A percentile compares a stretch with the other conserved stretches of the same genome.
Conservation (phyloP, 495 filamentous ascomycete species). For the Zalerion maritima region DNA sequence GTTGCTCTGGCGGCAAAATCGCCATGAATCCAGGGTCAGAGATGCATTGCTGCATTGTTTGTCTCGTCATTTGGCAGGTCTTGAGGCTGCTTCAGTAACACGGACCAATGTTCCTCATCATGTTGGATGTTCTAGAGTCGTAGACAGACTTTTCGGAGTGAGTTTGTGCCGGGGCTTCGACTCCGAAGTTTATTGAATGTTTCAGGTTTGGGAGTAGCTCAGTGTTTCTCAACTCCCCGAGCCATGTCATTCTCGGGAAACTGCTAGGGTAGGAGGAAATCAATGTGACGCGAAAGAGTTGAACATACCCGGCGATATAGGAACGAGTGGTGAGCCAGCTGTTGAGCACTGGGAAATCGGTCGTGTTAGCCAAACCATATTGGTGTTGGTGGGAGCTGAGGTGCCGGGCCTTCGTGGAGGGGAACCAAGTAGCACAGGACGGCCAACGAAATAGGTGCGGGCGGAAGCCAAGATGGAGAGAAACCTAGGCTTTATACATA, state of each 20-base stretch:
- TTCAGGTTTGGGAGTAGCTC: no score
- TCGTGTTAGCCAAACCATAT: neutral
- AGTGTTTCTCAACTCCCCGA: no score
- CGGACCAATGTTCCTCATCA: constrained; percentile 97
- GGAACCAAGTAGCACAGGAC: neutral
- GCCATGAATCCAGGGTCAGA: constrained; percentile 59
- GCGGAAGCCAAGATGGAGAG: constrained; percentile 5
- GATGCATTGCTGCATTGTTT: constrained; percentile 60
- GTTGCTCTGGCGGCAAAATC: constrained; percentile 2
- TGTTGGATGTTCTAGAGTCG: no score
- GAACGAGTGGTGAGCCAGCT: constrained; percentile 78
- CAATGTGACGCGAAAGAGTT: constrained; percentile 7
- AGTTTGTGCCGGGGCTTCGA: no score
- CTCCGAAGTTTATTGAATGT: no score
- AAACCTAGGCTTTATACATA: constrained; percentile 34
- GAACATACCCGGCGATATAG: constrained; percentile 83
- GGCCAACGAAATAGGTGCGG: constrained; percentile 1
- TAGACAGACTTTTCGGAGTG: no score
- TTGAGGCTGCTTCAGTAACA: constrained; percentile 99
- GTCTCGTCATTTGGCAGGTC: constrained; percentile 83
- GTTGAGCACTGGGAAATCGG: constrained; percentile 61
- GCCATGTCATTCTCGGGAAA: no score
- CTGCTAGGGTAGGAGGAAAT: constrained; percentile 2
- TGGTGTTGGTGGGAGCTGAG: no score
- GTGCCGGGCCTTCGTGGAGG: no score